Evolutionary conservation across 805 yeast genomes (phyloP).

Genomic region (Saturnispora dispora): DNA sequence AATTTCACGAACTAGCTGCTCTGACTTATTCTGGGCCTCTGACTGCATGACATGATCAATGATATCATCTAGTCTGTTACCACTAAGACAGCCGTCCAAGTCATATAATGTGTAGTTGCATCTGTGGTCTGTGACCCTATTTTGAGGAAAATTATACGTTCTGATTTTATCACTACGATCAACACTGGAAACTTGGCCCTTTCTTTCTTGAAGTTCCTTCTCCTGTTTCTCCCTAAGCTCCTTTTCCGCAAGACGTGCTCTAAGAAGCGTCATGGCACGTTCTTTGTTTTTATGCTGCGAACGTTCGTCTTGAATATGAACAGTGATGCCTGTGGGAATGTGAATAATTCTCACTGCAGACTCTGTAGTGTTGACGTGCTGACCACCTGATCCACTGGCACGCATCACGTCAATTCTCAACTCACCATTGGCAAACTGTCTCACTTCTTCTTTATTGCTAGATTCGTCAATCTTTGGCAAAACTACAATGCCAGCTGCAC

Average conservation of each 20-base stretch:
- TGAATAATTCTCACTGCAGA: slow-evolving; percentile 93
- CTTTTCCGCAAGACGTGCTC: slow-evolving; percentile 76
- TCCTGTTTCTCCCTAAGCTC: slow-evolving; percentile 59
- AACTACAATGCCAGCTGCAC: slow-evolving; percentile 93
- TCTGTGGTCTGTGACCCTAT: slow-evolving; percentile 88
- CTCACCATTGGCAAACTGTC: slow-evolving; percentile 77
- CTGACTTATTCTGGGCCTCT: slow-evolving; percentile 38
- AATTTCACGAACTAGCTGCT: slow-evolving; percentile 26
- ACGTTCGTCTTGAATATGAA: slow-evolving; percentile 87
- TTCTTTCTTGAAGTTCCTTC: slow-evolving; percentile 56
- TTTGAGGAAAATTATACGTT: slow-evolving; percentile 89
- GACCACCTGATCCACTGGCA: slow-evolving; percentile 54
- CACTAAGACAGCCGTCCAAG: slow-evolving; percentile 55
- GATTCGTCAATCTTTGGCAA: slow-evolving; percentile 68
- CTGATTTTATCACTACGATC: slow-evolving; percentile 89
- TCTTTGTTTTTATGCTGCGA: slow-evolving; percentile 94
- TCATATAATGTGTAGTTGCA: slow-evolving; percentile 77
- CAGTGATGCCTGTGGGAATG: slow-evolving; percentile 82
- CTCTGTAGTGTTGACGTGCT: slow-evolving; percentile 48
- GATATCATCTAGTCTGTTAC: slow-evolving; percentile 47
- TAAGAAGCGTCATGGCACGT: slow-evolving; percentile 73
- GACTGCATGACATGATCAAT: slow-evolving; percentile 42
- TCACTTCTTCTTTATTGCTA: slow-evolving; percentile 22
- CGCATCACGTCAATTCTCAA: slow-evolving; percentile 85
- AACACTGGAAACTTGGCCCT: slow-evolving; percentile 79